phyloP scores from a whole-genome alignment of 1,139 yeast species.

The Yamadazyma trypodendri region DNA sequence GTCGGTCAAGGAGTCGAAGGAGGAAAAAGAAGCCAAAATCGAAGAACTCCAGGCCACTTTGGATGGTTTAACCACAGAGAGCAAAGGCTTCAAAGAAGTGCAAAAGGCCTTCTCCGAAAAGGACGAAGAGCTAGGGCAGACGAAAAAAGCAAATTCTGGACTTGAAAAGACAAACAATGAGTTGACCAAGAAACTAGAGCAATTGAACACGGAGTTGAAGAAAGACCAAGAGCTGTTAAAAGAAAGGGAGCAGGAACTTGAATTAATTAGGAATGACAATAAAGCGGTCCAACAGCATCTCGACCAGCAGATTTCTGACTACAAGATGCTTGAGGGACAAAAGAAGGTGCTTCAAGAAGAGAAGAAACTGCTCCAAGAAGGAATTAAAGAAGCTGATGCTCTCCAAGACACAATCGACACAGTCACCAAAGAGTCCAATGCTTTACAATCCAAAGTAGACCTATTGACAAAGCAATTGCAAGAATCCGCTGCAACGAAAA shows the following conservation, averaged over 20 bases:
- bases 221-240: neutral
- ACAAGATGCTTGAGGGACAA: neutral
- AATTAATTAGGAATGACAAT: neutral
- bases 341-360: neutral
- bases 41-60: neutral
- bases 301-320: neutral
- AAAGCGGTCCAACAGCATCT: conserved; percentile 4
- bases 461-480: conserved; percentile 3
- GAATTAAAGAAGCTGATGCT: neutral
- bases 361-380: neutral
- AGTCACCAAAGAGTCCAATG: neutral
- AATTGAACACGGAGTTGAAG: conserved; percentile 3
- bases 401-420: conserved; percentile 6
- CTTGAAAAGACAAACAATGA: neutral
- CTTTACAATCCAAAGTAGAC: conserved; percentile 5
- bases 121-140: conserved; percentile 1
- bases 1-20: conserved; percentile 1
- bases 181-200: conserved; percentile 3
- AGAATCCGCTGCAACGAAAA: conserved; percentile 2
- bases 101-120: neutral
- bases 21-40: conserved; percentile 4
- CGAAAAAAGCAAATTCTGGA: neutral
- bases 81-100: neutral
- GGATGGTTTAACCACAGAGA: neutral
- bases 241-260: neutral